Evolutionary conservation across 257 asterid genomes (phyloP).

Genomic region (Solanum appendiculatum): DNA sequence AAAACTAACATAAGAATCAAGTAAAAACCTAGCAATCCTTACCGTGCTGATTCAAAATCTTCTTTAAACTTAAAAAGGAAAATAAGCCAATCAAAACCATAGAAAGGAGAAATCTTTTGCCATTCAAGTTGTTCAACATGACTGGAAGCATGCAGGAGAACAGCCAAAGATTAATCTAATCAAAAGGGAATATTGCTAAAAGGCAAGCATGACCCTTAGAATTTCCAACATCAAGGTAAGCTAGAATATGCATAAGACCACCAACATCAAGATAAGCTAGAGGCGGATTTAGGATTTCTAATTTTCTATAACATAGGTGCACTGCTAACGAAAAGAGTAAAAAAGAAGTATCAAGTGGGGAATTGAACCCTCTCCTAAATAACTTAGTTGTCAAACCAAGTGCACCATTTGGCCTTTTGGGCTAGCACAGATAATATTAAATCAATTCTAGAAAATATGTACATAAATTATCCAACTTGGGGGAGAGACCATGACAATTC

Average conservation of each 20-base stretch:
- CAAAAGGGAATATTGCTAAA: neutral
- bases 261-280: neutral
- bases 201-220: neutral
- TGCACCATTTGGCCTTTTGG: neutral
- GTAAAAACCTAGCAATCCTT: neutral
- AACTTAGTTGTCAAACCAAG: neutral
- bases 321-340: neutral
- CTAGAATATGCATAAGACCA: neutral
- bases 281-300: neutral
- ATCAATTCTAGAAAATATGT: neutral
- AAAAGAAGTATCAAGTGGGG: neutral
- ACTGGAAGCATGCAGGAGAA: neutral
- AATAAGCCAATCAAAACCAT: neutral
- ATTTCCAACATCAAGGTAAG: neutral
- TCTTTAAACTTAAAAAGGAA: neutral
- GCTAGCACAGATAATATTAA: neutral
- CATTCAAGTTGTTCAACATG: neutral
- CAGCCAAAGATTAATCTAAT: neutral
- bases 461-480: neutral
- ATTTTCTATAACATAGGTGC: neutral
- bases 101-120: neutral
- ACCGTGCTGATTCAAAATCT: neutral
- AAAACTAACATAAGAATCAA: neutral
- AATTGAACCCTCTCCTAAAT: neutral
- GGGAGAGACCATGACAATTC: neutral